A percentile compares a stretch with the other conserved stretches of the same genome.
phyloP scores from a whole-genome alignment of 768 basidiomycete species.

The Hydnum rufescens region DNA sequence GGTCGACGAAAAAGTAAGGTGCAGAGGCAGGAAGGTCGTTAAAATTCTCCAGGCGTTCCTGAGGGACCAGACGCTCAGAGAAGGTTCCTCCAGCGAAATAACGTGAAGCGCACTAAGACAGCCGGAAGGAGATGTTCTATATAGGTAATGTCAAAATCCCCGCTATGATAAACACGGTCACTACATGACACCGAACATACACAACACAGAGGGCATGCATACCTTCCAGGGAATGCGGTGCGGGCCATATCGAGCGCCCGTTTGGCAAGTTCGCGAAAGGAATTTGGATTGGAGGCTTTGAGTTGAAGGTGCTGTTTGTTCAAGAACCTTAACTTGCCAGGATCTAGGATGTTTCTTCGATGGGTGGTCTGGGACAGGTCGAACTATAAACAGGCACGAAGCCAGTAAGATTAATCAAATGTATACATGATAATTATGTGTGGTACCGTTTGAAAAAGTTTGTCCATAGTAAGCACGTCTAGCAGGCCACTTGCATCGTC shows the following conservation, averaged over 20 bases:
- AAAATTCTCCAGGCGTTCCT: conserved; percentile 55
- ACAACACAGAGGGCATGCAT: too few relatives aligned
- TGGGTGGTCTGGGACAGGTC: conserved; percentile 55
- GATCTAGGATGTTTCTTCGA: conserved; percentile 64
- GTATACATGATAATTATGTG: background rate
- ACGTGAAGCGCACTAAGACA: background rate
- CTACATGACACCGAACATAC: too few relatives aligned
- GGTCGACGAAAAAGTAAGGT: conserved; percentile 62
- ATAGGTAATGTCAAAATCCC: too few relatives aligned
- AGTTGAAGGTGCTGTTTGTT: conserved; percentile 71
- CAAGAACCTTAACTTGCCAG: conserved; percentile 60
- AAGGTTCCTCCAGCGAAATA: background rate
- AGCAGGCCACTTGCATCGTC: conserved; percentile 29
- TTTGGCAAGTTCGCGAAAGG: background rate
- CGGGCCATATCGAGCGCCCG: background rate
- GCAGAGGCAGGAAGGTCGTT: conserved; percentile 48
- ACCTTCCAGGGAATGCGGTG: background rate
- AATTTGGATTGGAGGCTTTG: conserved; percentile 25
- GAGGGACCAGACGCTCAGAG: background rate
- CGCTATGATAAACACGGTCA: too few relatives aligned
- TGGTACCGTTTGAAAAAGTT: conserved; percentile 45
- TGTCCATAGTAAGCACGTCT: conserved; percentile 33
- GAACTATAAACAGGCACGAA: background rate
- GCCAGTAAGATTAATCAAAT: too few relatives aligned
- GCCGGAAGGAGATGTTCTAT: background rate